Percentiles rank a stretch among this genome's conserved stretches.
These are phyloP conservation scores for Pleurotus salmoneostramineus DNA, from an alignment of 768 basidiomycete genomes.

Conservation along the genomic window DNA sequence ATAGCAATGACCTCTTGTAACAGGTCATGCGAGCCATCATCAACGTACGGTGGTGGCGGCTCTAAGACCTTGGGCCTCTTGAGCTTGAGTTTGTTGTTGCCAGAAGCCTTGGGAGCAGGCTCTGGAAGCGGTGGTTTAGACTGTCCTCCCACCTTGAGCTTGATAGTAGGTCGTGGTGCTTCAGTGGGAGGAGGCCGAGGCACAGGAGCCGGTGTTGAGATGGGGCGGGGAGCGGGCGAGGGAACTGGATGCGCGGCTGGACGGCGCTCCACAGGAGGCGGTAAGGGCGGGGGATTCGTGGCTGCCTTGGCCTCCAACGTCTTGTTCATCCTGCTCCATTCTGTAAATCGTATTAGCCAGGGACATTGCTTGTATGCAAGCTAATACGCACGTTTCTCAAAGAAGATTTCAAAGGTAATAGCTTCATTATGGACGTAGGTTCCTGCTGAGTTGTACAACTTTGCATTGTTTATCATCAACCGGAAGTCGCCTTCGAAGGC, in stretches of 20 bases:
- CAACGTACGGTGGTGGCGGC: slow-evolving; percentile 64
- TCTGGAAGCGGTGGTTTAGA: slow-evolving; percentile 26
- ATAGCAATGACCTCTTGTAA: slow-evolving; percentile 81
- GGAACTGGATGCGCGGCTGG: slow-evolving; percentile 13
- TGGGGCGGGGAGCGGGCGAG: slow-evolving; percentile 19
- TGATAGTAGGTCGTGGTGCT: slow-evolving; percentile 50
- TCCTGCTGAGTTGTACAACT: slow-evolving; percentile 73
- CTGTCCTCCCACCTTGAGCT: slow-evolving; percentile 56
- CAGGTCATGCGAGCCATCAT: slow-evolving; percentile 80
- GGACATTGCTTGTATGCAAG: neutral
- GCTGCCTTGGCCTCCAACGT: slow-evolving; percentile 67
- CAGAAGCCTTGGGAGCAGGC: slow-evolving; percentile 24
- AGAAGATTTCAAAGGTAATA: slow-evolving; percentile 69
- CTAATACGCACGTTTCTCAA: slow-evolving; percentile 73
- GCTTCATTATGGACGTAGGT: slow-evolving; percentile 76
- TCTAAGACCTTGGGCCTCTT: slow-evolving; percentile 41
- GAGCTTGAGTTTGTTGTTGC: slow-evolving; percentile 27
- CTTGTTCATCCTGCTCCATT: slow-evolving; percentile 86
- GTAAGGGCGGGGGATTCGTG: slow-evolving; percentile 13
- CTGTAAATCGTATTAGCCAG: slow-evolving; percentile 31
- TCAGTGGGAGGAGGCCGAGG: slow-evolving; percentile 27
- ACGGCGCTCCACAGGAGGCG: neutral
- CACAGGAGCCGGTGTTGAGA: slow-evolving; percentile 24
- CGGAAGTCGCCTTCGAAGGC: slow-evolving; percentile 84
- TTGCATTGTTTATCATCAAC: slow-evolving; percentile 85